Evolutionary conservation across 495 filamentous ascomycete species (phyloP).

Genomic region (Pseudotulostoma volvatum): DNA sequence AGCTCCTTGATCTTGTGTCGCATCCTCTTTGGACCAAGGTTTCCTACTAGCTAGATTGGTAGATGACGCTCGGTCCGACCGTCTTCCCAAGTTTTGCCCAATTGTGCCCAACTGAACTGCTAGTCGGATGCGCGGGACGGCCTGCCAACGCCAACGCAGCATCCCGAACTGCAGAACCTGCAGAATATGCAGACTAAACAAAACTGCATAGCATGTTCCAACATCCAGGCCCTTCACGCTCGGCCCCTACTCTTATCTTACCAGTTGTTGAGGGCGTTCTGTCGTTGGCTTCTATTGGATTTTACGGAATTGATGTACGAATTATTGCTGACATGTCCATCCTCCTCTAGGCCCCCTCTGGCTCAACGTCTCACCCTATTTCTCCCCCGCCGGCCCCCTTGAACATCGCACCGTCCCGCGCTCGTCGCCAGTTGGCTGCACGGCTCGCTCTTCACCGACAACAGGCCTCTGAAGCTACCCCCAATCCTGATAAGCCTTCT

Average conservation of each 20-base stretch:
- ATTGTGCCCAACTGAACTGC: background rate
- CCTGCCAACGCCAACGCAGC: too few species aligned
- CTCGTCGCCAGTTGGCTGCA: constrained; percentile 67
- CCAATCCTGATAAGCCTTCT: constrained; percentile 1
- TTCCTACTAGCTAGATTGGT: constrained; percentile 7
- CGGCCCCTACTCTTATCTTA: background rate
- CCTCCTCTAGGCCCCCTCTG: constrained; percentile 3
- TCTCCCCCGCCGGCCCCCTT: constrained; percentile 32
- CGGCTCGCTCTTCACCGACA: constrained; percentile 67
- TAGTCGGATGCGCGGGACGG: background rate
- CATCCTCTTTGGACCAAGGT: constrained; percentile 3
- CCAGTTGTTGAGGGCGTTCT: background rate
- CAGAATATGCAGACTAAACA: too few species aligned
- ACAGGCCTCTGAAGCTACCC: constrained; percentile 23
- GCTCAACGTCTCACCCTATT: too few species aligned
- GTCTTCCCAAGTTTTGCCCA: constrained; percentile 1
- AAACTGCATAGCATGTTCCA: too few species aligned
- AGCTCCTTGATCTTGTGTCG: constrained; percentile 8
- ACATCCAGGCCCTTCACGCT: too few species aligned
- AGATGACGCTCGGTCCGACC: background rate
- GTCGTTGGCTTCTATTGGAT: background rate
- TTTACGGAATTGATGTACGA: background rate
- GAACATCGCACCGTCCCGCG: constrained; percentile 72
- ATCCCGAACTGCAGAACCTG: too few species aligned
- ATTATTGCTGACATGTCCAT: constrained; percentile 1